Conservation (phyloP, 2,329 filamentous ascomycete species). For the Elsinoe necatrix region DNA sequence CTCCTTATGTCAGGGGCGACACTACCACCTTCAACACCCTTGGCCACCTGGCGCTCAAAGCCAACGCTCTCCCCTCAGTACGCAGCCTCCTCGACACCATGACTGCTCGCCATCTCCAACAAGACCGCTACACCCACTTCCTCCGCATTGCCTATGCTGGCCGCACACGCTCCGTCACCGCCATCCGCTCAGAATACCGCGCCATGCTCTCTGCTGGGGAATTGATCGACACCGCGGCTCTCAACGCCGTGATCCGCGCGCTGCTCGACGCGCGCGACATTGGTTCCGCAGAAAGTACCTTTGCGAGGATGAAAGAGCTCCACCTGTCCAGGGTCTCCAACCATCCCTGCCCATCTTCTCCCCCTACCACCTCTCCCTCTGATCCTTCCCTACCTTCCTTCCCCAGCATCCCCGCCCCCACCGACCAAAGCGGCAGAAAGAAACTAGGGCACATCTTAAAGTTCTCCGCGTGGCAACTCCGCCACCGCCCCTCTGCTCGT, state of each 20-base stretch:
- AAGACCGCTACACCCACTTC: conserved; percentile 73
- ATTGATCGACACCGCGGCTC: conserved; percentile 74
- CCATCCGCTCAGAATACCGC: conserved; percentile 66
- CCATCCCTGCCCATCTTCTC: neutral
- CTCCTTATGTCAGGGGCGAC: conserved; percentile 56
- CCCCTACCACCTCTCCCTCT: too few species aligned
- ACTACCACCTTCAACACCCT: conserved; percentile 88
- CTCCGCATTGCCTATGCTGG: conserved; percentile 79
- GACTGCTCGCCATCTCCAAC: conserved; percentile 55
- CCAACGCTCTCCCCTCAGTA: conserved; percentile 73
- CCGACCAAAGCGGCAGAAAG: conserved; percentile 35
- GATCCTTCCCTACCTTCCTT: too few species aligned
- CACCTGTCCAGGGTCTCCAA: conserved; percentile 33
- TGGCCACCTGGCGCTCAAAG: conserved; percentile 79
- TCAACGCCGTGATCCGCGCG: conserved; percentile 79
- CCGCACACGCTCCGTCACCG: conserved; percentile 61
- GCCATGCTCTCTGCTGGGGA: conserved; percentile 79
- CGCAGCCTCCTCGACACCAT: conserved; percentile 82
- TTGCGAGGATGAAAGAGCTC: conserved; percentile 69
- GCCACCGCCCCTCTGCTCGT: conserved; percentile 33
- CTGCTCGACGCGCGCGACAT: conserved; percentile 70
- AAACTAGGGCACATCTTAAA: conserved; percentile 42
- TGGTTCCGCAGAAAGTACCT: conserved; percentile 68
- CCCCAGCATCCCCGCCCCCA: neutral
- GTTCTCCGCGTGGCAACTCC: conserved; percentile 35